Evolutionary conservation across 2,329 filamentous ascomycete genomes (phyloP), one percentile per base, ranked within the genome.

Genomic region (Aureobasidium sp.): DNA sequence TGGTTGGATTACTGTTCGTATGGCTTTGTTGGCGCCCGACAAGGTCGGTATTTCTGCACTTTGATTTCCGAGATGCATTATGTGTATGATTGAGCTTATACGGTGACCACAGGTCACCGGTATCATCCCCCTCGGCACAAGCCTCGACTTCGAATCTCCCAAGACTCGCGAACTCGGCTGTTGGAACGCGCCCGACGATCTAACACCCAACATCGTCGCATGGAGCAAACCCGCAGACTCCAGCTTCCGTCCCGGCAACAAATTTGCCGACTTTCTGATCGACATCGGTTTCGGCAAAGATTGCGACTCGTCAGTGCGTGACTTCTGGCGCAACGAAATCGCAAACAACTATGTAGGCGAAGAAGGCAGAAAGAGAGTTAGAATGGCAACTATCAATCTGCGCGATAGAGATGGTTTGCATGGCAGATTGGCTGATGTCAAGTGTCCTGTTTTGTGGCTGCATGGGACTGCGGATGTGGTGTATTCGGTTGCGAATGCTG

Each of bases 301-400:
- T 32, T 73, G 70, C 36, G 62, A 72, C 1, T 63, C 70, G 0
- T 74, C 75, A 4, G 67, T 70, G 3, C 69, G 74, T 3, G 72
- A 74, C 0, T 79, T 73, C 66, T 83, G 79, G 81, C 67, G 63
- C 0, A 65, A 72, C 21, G 74, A 72, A 9, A 74, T 81, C 55
- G 73, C 76, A 63, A 65, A 69, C 3, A 77, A 76, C 42, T 83
- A 83, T 64, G 60, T 65, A 2, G 81, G 79, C 1, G 78, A 83
- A 50, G 78, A 78, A 10, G 81, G 81, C 0, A 70, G 79, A 37
- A 70, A 71, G 58, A 72, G 77, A 36, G 71, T 74, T 6, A 71
- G 79, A 1, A 80, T 81, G 79, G 78, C 78, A n/a, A 73, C 76
- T 1, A 78, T 79, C 59, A 80, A 79, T 63, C 67, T 82, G n/a